Base-by-base conservation (phyloP, 2,329 filamentous ascomycete species). In the Aspergillus pseudoviridinutans region DNA sequence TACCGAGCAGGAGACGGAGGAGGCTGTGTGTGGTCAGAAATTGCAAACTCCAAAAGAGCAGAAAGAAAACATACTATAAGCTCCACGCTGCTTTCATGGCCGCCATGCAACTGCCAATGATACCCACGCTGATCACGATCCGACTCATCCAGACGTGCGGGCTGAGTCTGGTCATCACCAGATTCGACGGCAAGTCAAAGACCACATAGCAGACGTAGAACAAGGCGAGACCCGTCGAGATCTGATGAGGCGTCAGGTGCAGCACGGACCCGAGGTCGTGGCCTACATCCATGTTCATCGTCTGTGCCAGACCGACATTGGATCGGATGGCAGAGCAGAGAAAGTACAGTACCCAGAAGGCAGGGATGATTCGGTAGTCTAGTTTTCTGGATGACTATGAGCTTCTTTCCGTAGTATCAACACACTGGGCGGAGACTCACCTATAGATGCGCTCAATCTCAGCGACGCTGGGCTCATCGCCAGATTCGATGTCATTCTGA, bases 161-260 rank as follows among this genome's bases (percentile, higher is more conserved):
- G 64, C 89, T 92, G 5, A 96, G 80, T 61, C 84, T 87, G 62
- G 88, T 91, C 92, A 96, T 96, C 71, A 94, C 78, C 62, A 96
- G 80, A 72, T 96, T 96, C 4, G 91, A 94, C 0, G 92, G 92
- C 55, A 90, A 83, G 71, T 96, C 92, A 66, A 96, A 95, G 54
- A 96, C 76, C 59, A 96, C 91, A 74, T 96, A 96, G 69, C 90
- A 87, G 60, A 96, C 91, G 71, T 96, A 96, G 79, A 96, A 96
- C 17, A 96, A 80, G 3, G 92, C 90, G 42, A 96, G 79, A 51
- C 90, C 91, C 0, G 89, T 92, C 0, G 91, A 95, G 17, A 91
- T 87, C 74, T 96, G 88, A 66, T 89, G 89, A 9, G 87, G 76
- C 0, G 85, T 86, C 62, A 96, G 78, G 58, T 85, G 71, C 52